A percentile compares a stretch with the other conserved stretches of the same genome.
Evolutionary conservation across 805 yeast genomes (phyloP).

Genomic region (Wickerhamomyces subpelliculosus): DNA sequence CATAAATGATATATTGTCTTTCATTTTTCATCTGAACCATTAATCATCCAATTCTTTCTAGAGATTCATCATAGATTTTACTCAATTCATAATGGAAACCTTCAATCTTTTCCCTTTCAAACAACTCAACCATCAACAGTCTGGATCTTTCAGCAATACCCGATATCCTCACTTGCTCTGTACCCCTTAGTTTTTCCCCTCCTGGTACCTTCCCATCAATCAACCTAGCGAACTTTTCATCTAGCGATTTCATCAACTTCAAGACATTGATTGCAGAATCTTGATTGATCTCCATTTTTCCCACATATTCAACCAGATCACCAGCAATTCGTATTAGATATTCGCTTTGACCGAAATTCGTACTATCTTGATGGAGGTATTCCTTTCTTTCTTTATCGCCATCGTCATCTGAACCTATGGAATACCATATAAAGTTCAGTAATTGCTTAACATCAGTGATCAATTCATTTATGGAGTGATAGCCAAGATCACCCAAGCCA

Average conservation of each 20-base stretch:
- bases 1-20: no score
- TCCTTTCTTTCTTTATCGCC: slow-evolving; percentile 7
- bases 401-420: slow-evolving; percentile 34
- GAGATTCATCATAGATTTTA: slow-evolving; percentile 34
- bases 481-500: slow-evolving; percentile 26
- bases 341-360: slow-evolving; percentile 51
- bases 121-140: slow-evolving; percentile 28
- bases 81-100: slow-evolving; percentile 40
- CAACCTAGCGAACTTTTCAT: slow-evolving; percentile 31
- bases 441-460: slow-evolving; percentile 40
- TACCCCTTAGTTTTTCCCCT: slow-evolving; percentile 30
- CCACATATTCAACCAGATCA: slow-evolving; percentile 56
- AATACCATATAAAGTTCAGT: slow-evolving; percentile 55
- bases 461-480: slow-evolving; percentile 26
- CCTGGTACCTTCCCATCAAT: slow-evolving; percentile 30
- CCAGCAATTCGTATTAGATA: slow-evolving; percentile 59
- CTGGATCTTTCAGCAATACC: slow-evolving; percentile 50
- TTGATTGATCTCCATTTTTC: slow-evolving; percentile 30
- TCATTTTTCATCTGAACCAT: no score
- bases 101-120: slow-evolving; percentile 27
- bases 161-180: slow-evolving; percentile 45
- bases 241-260: slow-evolving; percentile 31
- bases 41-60: slow-evolving; percentile 28
- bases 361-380: slow-evolving; percentile 12
- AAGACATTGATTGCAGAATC: slow-evolving; percentile 30